Percentiles rank a stretch among this genome's conserved stretches.
These are phyloP conservation scores for Saccharomycopsis amapae DNA, from an alignment of 805 yeast species.

Conservation along the genomic window DNA sequence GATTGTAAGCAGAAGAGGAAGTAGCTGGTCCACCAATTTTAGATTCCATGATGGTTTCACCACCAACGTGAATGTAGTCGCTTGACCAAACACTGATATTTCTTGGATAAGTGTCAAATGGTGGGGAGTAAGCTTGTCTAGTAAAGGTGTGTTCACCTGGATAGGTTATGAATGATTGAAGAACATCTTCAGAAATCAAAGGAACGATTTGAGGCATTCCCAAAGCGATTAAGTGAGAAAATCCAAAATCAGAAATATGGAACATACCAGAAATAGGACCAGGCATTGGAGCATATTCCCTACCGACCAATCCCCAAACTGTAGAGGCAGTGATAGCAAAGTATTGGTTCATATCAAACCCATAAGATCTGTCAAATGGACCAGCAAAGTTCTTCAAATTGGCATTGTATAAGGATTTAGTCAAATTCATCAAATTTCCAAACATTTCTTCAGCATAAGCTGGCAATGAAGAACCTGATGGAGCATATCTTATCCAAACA, in stretches of 20 bases:
- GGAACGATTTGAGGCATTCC: too few relatives aligned
- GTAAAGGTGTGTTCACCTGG: constrained; percentile 17
- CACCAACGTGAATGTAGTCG: constrained; percentile 19
- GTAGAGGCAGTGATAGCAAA: too few relatives aligned
- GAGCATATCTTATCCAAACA: constrained; percentile 19
- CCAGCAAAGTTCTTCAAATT: constrained; percentile 21
- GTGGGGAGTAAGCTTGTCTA: constrained; percentile 18
- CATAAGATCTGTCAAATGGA: constrained; percentile 22
- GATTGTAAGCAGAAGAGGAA: constrained; percentile 16
- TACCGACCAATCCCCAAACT: too few relatives aligned
- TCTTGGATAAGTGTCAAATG: constrained; percentile 21
- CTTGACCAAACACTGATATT: constrained; percentile 19
- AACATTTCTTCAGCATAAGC: constrained; percentile 19
- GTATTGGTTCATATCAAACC: too few relatives aligned
- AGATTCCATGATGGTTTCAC: constrained; percentile 16
- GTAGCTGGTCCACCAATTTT: constrained; percentile 22
- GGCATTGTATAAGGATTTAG: constrained; percentile 17
- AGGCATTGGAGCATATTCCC: too few relatives aligned
- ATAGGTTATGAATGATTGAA: constrained; percentile 13
- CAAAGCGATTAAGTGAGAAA: too few relatives aligned
- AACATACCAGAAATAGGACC: too few relatives aligned
- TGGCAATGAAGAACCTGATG: too few relatives aligned
- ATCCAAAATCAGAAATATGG: too few relatives aligned
- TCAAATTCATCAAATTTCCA: constrained; percentile 9
- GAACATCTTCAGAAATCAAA: too few relatives aligned